Percentiles rank a stretch among this genome's conserved stretches.
phyloP scores from a whole-genome alignment of 2,329 filamentous ascomycete species.

The Colletotrichum filicis region DNA sequence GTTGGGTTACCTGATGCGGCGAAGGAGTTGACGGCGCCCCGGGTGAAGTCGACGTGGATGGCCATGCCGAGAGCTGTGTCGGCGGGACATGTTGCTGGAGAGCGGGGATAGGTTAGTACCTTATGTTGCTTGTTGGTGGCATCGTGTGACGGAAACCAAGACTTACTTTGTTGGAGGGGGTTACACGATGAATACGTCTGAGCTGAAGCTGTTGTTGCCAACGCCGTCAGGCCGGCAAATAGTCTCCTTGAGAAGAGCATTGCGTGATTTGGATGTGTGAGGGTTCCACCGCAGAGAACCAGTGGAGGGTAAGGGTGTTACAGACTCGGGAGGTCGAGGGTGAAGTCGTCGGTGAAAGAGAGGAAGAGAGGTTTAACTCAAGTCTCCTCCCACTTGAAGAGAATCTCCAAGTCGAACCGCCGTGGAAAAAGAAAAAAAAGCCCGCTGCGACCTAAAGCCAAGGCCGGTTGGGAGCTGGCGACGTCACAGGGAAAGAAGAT shows the following conservation, averaged over 20 bases:
- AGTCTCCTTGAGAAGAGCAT: slow-evolving; percentile 30
- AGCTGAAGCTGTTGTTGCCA: slow-evolving; percentile 42
- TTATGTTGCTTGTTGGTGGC: neutral
- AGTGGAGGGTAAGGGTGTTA: neutral
- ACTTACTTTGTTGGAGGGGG: slow-evolving; percentile 47
- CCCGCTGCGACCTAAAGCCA: neutral
- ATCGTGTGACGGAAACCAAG: neutral
- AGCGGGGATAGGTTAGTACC: neutral
- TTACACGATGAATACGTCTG: slow-evolving; percentile 56
- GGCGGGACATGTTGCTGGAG: slow-evolving; percentile 71
- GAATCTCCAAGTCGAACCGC: slow-evolving; percentile 4
- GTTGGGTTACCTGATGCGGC: slow-evolving; percentile 74
- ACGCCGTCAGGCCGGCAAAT: slow-evolving; percentile 38
- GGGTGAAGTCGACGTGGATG: slow-evolving; percentile 85
- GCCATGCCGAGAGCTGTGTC: slow-evolving; percentile 85
- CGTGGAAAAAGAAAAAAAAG: neutral
- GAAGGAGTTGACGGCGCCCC: slow-evolving; percentile 83
- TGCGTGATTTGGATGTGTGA: neutral
- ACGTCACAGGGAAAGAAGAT: slow-evolving; percentile 26
- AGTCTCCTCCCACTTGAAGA: slow-evolving; percentile 17
- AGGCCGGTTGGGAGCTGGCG: slow-evolving; percentile 6
- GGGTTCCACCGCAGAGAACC: neutral
- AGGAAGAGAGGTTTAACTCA: neutral
- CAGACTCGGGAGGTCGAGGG: neutral
- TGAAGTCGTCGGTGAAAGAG: neutral